Conservation (phyloP, 805 yeast genomes). For the Cyberlindnera nakhonratchasimensis region DNA sequence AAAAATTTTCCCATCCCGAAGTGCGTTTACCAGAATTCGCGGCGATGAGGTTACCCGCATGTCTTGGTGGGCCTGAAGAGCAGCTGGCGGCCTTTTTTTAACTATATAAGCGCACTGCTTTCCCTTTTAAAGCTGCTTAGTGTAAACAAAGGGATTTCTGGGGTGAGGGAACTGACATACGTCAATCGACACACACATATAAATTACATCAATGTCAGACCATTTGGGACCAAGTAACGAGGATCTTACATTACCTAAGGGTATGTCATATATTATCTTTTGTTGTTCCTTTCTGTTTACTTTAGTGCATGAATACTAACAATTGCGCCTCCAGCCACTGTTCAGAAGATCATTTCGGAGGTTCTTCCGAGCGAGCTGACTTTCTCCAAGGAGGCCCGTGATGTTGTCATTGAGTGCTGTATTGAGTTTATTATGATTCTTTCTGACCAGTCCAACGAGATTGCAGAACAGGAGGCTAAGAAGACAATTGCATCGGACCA, state of each 20-base stretch:
- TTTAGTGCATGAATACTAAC: conserved; percentile 5
- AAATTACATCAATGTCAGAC: conserved; percentile 19
- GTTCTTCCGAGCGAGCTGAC: conserved; percentile 84
- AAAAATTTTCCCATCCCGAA: conserved; percentile 4
- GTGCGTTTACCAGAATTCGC: conserved; percentile 9
- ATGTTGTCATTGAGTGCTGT: conserved; percentile 92
- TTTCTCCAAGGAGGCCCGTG: conserved; percentile 90
- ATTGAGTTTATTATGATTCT: conserved; percentile 93
- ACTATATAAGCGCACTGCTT: conserved; percentile 1
- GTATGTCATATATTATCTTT: conserved; percentile 23
- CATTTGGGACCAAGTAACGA: conserved; percentile 28
- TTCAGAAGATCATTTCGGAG: conserved; percentile 89
- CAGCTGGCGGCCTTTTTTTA: not conserved
- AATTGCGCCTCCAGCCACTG: conserved; percentile 59
- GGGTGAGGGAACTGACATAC: too few relatives aligned
- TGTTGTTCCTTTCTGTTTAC: not conserved
- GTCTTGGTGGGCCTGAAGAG: too few relatives aligned
- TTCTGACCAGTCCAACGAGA: conserved; percentile 90
- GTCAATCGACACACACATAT: not conserved
- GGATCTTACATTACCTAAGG: conserved; percentile 43
- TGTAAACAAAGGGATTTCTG: not conserved
- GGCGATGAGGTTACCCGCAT: conserved; percentile 17
- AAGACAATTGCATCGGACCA: conserved; percentile 97
- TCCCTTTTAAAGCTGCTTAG: not conserved
- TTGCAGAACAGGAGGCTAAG: conserved; percentile 93